phyloP scores from a whole-genome alignment of 2,329 filamentous ascomycete species.

The Phialocephala sp. region DNA sequence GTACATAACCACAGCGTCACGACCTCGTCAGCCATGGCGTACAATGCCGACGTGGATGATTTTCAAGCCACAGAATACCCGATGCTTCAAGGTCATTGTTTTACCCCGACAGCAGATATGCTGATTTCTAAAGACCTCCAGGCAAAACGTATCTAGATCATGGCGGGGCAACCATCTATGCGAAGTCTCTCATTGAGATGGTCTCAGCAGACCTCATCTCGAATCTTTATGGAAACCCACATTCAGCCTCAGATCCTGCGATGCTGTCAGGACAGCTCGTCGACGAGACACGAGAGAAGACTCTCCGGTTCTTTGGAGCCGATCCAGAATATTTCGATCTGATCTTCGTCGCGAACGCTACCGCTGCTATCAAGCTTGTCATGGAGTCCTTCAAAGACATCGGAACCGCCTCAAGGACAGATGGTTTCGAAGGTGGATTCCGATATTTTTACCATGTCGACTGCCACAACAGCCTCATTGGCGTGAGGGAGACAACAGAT shows the following conservation, averaged over 20 bases:
- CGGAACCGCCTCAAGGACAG: conserved; percentile 66
- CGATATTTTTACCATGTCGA: conserved; percentile 82
- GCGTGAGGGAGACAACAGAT: conserved; percentile 74
- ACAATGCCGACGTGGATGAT: conserved; percentile 64
- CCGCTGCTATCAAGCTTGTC: conserved; percentile 84
- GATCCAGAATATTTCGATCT: conserved; percentile 81
- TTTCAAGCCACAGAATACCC: conserved; percentile 66
- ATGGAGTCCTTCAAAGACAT: conserved; percentile 74
- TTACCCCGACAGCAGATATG: background rate
- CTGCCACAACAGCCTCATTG: conserved; percentile 84
- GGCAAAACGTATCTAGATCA: conserved; percentile 84
- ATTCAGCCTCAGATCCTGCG: conserved; percentile 81
- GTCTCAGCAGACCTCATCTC: conserved; percentile 77
- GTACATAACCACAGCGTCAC: background rate
- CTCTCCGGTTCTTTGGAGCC: conserved; percentile 78
- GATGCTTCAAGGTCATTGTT: conserved; percentile 63
- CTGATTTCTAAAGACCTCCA: conserved; percentile 43
- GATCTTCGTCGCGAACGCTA: conserved; percentile 90
- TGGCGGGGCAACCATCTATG: conserved; percentile 80
- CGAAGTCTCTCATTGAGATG: conserved; percentile 76
- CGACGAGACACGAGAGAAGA: conserved; percentile 72
- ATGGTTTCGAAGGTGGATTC: conserved; percentile 67
- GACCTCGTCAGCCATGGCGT: conserved; percentile 41
- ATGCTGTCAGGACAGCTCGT: conserved; percentile 74
- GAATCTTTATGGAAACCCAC: conserved; percentile 85